These are phyloP conservation scores for Jimgerdemannia lactiflua DNA, from an alignment of 192 early-diverging fungal species.

Conservation along the genomic window DNA sequence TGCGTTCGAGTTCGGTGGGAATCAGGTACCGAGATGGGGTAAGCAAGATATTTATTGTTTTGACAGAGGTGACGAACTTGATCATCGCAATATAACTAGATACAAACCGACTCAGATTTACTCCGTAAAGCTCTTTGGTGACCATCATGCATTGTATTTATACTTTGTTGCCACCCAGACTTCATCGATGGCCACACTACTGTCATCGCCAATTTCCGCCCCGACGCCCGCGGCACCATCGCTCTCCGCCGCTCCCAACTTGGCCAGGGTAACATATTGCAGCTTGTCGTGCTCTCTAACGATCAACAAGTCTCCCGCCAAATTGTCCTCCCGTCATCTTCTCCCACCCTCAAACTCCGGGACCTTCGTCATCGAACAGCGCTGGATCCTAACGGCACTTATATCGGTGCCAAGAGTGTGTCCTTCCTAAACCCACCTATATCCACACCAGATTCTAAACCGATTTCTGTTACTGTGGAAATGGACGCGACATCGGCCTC, in stretches of 20 bases:
- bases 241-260: slow-evolving; percentile 10
- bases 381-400: not conserved
- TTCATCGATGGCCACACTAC: not conserved
- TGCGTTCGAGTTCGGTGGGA: too few relatives aligned
- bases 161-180: not conserved
- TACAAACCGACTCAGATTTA: too few relatives aligned
- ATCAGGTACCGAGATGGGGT: not conserved
- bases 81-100: too few relatives aligned
- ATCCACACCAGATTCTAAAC: not conserved
- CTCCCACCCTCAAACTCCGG: not conserved
- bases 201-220: not conserved
- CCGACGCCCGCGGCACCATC: slow-evolving; percentile 2
- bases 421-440: not conserved
- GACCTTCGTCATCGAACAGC: not conserved
- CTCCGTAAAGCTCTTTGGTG: too few relatives aligned
- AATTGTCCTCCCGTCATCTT: not conserved
- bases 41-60: not conserved
- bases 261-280: slow-evolving; percentile 20
- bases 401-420: not conserved
- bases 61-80: too few relatives aligned
- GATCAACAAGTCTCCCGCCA: slow-evolving; percentile 10
- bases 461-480: not conserved
- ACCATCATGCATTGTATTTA: not conserved
- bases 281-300: slow-evolving; percentile 14
- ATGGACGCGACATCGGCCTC: not conserved